Conservation (phyloP, 140 eudicot genomes). For the Bidens hawaiensis region DNA sequence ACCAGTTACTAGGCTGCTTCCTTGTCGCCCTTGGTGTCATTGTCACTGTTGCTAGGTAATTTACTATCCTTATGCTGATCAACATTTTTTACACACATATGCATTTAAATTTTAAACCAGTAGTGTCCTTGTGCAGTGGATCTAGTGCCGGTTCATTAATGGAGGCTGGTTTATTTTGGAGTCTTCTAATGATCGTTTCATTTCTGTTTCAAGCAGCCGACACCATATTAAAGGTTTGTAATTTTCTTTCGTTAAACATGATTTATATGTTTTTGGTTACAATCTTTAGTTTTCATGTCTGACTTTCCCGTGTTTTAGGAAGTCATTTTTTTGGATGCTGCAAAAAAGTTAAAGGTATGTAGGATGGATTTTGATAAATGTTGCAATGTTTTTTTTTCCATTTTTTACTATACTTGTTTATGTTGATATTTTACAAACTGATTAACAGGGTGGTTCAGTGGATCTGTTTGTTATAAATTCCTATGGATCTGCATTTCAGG, state of each 20-base stretch:
- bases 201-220: conserved; percentile 95
- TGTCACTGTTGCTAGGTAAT: conserved; percentile 88
- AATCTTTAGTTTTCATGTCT: conserved; percentile 16
- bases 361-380: not conserved
- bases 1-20: conserved; percentile 87
- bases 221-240: conserved; percentile 78
- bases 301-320: conserved; percentile 47
- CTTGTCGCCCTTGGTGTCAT: conserved; percentile 87
- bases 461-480: conserved; percentile 96
- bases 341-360: conserved; percentile 64
- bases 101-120: too few species aligned
- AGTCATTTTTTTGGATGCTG: conserved; percentile 73
- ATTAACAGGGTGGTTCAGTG: conserved; percentile 78
- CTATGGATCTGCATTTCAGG: conserved; percentile 98
- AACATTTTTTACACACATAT: too few species aligned
- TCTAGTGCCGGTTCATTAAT: conserved; percentile 83
- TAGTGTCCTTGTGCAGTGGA: conserved; percentile 68
- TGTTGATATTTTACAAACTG: conserved; percentile 14
- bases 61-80: not conserved
- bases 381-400: not conserved
- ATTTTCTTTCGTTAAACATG: not conserved
- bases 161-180: conserved; percentile 92
- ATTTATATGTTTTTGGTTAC: not conserved
- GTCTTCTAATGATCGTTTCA: conserved; percentile 79
- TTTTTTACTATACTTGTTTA: too few species aligned